Evolutionary conservation across 108 stramenopile species (phyloP), one percentile per base, ranked within the genome.

Genomic region (Aurantiochytrium sp.): DNA sequence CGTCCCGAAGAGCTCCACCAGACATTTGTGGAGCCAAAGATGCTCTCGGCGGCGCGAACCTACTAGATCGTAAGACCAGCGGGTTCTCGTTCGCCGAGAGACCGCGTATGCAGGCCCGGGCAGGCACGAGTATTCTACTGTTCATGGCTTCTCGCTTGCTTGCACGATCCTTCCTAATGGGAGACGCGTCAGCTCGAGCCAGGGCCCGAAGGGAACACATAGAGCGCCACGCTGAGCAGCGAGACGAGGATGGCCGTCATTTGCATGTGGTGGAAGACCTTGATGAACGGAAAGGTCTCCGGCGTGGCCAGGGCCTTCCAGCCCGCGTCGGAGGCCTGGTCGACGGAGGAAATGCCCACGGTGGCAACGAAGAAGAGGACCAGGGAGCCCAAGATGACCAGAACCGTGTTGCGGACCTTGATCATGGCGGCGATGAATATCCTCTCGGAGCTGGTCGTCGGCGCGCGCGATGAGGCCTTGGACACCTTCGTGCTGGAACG

Each of bases 191-290:
- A n/a, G n/a, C n/a, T n/a, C n/a, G n/a, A n/a, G n/a, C n/a, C n/a
- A n/a, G n/a, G n/a, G 50, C 50, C 50, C 50, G 17, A 15, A 1
- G 59, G 59, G 32, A 65, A 65, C 15, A 34, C 19, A 65, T 81
- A 81, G 42, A 81, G 2, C n/a, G 73, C 45, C 6, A 81, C 24
- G 42, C 39, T 27, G 8, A 81, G 39, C 12, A 12, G 45, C n/a
- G 42, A 41, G 39, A 81, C n/a, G 1, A 81, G 6, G 30, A 81
- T 81, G 39, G 36, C 17, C 10, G 73, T 81, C 73, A 81, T 81
- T 81, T 81, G 73, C 45, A 81, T 30, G 24, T 81, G 73, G 30
- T 81, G 73, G 3, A 81, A 81, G 8, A 17, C 73, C 73, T 81
- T 81, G 73, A 81, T 42, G 17, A 6, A 27, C 10, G 73, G 73